These are phyloP conservation scores for Claviceps capensis DNA, from an alignment of 2,329 filamentous ascomycete species.

Conservation along the genomic window DNA sequence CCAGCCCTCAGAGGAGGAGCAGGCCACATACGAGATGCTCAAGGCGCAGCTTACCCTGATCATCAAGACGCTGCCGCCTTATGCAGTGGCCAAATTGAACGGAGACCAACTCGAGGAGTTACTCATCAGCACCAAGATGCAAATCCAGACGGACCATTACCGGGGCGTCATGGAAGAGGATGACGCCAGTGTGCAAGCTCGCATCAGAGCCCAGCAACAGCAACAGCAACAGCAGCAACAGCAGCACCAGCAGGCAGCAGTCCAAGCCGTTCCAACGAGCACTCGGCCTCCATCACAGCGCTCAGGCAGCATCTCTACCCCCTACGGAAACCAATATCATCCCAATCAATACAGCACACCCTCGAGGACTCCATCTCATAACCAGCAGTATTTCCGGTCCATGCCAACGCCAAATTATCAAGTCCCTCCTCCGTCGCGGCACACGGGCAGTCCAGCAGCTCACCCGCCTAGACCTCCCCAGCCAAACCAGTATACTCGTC, in stretches of 20 bases:
- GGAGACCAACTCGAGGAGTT: slow-evolving; percentile 75
- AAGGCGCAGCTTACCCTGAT: slow-evolving; percentile 63
- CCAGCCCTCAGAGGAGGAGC: slow-evolving; percentile 51
- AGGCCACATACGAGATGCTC: slow-evolving; percentile 54
- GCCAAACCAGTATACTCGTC: slow-evolving; percentile 34
- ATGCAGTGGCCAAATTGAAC: slow-evolving; percentile 73
- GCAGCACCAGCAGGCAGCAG: slow-evolving; percentile 7
- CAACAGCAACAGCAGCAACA: slow-evolving; percentile 10
- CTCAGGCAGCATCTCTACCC: slow-evolving; percentile 24
- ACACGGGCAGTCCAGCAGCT: slow-evolving; percentile 14
- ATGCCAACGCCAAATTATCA: slow-evolving; percentile 28
- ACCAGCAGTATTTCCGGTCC: slow-evolving; percentile 31
- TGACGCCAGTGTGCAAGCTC: slow-evolving; percentile 44
- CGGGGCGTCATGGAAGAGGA: slow-evolving; percentile 76
- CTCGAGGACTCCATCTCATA: slow-evolving; percentile 29
- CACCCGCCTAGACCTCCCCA: slow-evolving; percentile 24
- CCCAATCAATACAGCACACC: slow-evolving; percentile 33
- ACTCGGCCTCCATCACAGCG: slow-evolving; percentile 20
- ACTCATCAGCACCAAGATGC: slow-evolving; percentile 65
- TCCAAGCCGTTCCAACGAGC: slow-evolving; percentile 15
- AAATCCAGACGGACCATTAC: slow-evolving; percentile 60
- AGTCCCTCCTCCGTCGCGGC: slow-evolving; percentile 20
- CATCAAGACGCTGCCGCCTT: slow-evolving; percentile 64
- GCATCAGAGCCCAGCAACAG: slow-evolving; percentile 28
- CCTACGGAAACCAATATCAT: slow-evolving; percentile 31